Conservation (phyloP, 73 alveolate species). For the Diophrys sp. region DNA sequence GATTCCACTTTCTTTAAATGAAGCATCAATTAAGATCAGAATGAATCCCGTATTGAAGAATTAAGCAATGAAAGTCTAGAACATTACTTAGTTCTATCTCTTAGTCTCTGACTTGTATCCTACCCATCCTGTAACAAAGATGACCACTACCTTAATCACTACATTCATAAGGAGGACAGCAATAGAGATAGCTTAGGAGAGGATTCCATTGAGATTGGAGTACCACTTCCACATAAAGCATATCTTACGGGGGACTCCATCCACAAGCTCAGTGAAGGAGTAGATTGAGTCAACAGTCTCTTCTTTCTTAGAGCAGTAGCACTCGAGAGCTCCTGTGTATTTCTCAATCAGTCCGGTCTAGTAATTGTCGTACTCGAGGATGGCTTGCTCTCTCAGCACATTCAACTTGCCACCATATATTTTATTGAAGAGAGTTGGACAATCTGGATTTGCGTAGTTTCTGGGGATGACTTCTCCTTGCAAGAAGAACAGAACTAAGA, state of each 20-base stretch:
- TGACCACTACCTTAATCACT: constrained; percentile 5
- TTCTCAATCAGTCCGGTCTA: not conserved
- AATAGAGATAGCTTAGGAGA: not conserved
- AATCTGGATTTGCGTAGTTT: constrained; percentile 1
- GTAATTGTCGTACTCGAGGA: not conserved
- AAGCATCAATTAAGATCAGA: constrained; percentile 30
- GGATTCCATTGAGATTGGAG: not conserved
- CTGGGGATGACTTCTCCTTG: not conserved
- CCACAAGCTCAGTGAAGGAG: not conserved
- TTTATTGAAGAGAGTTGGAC: not conserved
- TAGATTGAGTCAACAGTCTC: not conserved
- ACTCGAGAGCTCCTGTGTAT: constrained; percentile 23
- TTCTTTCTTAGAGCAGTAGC: not conserved
- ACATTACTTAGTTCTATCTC: constrained; percentile 35
- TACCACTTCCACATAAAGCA: not conserved
- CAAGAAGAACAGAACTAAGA: not conserved
- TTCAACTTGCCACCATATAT: not conserved
- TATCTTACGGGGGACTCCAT: not conserved
- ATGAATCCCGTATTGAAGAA: constrained; percentile 57
- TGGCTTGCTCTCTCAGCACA: not conserved
- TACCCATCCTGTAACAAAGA: not conserved
- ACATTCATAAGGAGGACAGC: not conserved
- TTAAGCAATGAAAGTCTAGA: constrained; percentile 28
- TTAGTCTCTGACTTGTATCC: constrained; percentile 46
- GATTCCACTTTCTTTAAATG: constrained; percentile 24